Base-by-base conservation (phyloP, 1,139 yeast species). In the Saccharomyces hybrid region DNA sequence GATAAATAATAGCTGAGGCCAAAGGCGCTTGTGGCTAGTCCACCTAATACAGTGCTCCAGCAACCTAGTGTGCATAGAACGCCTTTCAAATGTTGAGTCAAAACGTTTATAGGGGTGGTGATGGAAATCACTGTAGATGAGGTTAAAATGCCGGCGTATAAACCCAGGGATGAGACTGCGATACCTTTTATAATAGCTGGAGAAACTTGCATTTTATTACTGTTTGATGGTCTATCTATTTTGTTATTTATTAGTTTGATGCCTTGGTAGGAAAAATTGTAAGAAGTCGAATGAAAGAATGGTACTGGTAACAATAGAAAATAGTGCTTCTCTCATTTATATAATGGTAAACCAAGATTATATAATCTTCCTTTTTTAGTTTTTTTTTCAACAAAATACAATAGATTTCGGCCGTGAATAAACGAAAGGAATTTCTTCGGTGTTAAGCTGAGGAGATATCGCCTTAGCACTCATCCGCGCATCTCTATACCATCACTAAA, bases 111-210 rank as follows among this genome's bases (percentile, higher is more conserved):
- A 14, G 66, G 68, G 14, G 66, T 59, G 30, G 55, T 56, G 20
- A 57, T 52, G 11, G 77, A 79, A 52, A 86, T 75, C 59, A 87
- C 73, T 54, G 87, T 73, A 48, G 88, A 80, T 49, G 96, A 93
- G 54, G 95, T 88, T 61, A 95, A 93, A 82, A 87, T 83, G 64
- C 97, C 97, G 42, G 96, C 86, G 70, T 96, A 96, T 60, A 90
- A 80, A 73, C 97, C 91, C 86, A 90, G 84, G 52, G 95, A 83
- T 48, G 96, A 84, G 59, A 89, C 82, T 61, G 96, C 97, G 59
- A 87, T 75, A 28, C 69, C 64, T 56, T 71, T 72, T 47, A 70
- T 67, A n/a, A 67, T 64, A 14, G 69, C 44, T 38, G 48, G 27
- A 20, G 28, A 23, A 30, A 25, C 32, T 50, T 47, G 26, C 38